Evolutionary conservation across 108 stramenopile species (phyloP).

Genomic region (Hondaea fermentalgiana): DNA sequence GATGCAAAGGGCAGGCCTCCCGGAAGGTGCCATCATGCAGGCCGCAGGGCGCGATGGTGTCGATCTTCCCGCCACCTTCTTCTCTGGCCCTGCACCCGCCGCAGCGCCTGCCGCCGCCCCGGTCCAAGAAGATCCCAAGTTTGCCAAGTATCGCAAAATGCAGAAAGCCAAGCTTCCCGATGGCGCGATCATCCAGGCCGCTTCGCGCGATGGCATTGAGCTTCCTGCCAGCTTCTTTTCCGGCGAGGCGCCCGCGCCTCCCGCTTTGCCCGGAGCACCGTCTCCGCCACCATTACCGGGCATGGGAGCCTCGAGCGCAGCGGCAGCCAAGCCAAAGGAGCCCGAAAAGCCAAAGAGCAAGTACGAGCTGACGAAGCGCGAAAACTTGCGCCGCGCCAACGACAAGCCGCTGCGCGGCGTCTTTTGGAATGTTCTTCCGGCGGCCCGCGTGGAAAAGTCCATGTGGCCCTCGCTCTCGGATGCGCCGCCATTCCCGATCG

Average conservation of each 20-base stretch:
- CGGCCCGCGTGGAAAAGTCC: not conserved
- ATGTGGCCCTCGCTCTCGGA: slow-evolving; percentile 5
- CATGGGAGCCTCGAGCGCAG: not conserved
- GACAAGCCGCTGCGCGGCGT: not conserved
- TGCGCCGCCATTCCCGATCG: not conserved
- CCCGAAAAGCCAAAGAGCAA: slow-evolving; percentile 16
- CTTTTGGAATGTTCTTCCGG: slow-evolving; percentile 12
- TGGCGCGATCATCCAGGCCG: slow-evolving; percentile 4
- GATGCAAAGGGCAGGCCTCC: slow-evolving; percentile 4
- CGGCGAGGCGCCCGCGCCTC: not conserved
- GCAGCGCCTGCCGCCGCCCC: not conserved
- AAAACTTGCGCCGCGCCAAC: not conserved
- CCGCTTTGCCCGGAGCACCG: not conserved
- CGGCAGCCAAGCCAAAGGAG: not conserved
- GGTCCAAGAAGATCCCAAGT: slow-evolving; percentile 10
- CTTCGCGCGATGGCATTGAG: not conserved
- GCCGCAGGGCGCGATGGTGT: not conserved
- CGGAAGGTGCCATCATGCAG: not conserved
- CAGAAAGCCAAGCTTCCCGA: not conserved
- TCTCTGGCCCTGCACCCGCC: not conserved
- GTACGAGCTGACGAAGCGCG: not conserved
- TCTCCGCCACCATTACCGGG: not conserved
- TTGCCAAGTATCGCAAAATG: slow-evolving; percentile 17
- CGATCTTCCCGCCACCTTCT: not conserved
- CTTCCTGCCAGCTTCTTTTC: not conserved